Conservation (phyloP, 768 basidiomycete species). For the Lactarius sanguifluus region DNA sequence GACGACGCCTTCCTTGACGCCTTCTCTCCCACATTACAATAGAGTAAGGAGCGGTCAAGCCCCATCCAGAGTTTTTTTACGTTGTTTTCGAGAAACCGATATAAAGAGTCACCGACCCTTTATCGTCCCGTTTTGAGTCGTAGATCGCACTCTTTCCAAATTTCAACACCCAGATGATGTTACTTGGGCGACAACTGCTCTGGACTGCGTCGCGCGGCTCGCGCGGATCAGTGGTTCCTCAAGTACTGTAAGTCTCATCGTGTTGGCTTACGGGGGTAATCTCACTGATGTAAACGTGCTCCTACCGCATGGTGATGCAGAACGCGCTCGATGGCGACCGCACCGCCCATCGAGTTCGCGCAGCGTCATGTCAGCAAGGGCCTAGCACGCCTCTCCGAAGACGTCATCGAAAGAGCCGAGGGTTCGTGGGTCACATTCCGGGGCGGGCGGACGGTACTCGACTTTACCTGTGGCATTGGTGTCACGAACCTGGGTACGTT, state of each 20-base stretch:
- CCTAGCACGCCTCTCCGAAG: conserved; percentile 21
- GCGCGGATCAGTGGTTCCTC: not conserved
- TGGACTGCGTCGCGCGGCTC: conserved; percentile 6
- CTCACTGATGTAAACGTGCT: not conserved
- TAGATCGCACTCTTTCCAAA: not conserved
- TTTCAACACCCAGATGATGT: conserved; percentile 1
- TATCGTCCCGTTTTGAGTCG: not conserved
- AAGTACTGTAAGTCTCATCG: not conserved
- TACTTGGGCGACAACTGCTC: conserved; percentile 4
- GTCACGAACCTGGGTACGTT: conserved; percentile 29
- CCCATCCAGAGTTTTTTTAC: not conserved
- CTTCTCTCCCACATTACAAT: not conserved
- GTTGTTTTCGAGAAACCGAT: not conserved
- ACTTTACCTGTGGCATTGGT: conserved; percentile 30
- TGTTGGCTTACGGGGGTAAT: not conserved
- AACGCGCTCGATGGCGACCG: conserved; percentile 23
- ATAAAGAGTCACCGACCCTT: not conserved
- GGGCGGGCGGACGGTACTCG: conserved; percentile 26
- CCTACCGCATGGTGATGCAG: not conserved
- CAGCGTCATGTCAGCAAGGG: conserved; percentile 26
- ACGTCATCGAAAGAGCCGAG: conserved; percentile 20
- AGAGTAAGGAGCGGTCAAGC: not conserved
- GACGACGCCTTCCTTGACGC: not conserved
- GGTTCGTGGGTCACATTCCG: conserved; percentile 29
- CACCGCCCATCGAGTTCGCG: conserved; percentile 18